These are phyloP conservation scores for Microstegium vimineum DNA, from an alignment of 176 grass and related monocot species.

Conservation along the genomic window DNA sequence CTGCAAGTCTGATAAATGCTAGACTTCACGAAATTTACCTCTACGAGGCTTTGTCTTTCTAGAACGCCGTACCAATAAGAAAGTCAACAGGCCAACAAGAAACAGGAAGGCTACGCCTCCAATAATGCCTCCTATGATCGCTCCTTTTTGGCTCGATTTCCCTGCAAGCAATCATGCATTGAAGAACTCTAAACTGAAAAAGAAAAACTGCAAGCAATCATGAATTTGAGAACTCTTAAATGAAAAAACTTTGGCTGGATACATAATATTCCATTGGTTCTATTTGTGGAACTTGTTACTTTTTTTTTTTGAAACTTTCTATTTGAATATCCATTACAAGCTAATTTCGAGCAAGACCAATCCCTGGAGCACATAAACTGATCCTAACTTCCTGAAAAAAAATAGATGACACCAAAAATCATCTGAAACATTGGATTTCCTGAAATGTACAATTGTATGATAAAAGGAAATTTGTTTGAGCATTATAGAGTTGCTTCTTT, in stretches of 20 bases:
- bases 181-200: no score
- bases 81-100: slow-evolving; percentile 37
- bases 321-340: not conserved
- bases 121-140: slow-evolving; percentile 56
- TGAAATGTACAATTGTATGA: not conserved
- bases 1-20: not conserved
- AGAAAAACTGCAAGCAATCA: no score
- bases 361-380: not conserved
- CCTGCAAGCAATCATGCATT: slow-evolving; percentile 33
- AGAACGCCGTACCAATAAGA: slow-evolving; percentile 41
- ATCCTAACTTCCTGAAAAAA: not conserved
- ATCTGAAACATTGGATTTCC: not conserved
- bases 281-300: not conserved
- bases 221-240: not conserved
- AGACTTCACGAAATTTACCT: slow-evolving; percentile 40
- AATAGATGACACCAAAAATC: not conserved
- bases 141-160: slow-evolving; percentile 50
- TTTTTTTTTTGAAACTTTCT: not conserved
- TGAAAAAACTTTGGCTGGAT: not conserved
- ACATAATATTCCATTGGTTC: not conserved
- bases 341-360: not conserved
- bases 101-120: slow-evolving; percentile 50
- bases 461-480: not conserved
- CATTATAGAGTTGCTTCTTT: not conserved
- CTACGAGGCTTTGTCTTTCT: slow-evolving; percentile 27